Evolutionary conservation across 2,329 filamentous ascomycete species (phyloP).

Genomic region (Scleromitrula shiraiana): DNA sequence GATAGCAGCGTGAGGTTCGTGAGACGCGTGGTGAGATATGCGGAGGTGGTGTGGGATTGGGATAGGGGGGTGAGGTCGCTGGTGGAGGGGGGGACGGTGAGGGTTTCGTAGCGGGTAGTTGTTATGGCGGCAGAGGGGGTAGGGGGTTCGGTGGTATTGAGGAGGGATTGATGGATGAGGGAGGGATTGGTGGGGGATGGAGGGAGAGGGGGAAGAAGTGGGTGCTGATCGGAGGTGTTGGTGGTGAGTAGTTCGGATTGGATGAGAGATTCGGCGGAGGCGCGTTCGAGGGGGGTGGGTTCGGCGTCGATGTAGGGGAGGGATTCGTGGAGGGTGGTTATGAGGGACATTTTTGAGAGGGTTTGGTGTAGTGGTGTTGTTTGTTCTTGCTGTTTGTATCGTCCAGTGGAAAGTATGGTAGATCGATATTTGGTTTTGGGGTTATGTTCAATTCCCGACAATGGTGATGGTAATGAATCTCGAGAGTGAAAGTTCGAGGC

Average conservation of each 20-base stretch:
- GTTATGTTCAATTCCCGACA: no score
- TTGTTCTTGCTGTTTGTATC: no score
- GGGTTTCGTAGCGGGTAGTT: slow-evolving; percentile 42
- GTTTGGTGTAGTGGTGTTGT: neutral
- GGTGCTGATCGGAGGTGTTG: no score
- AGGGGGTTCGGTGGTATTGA: slow-evolving; percentile 63
- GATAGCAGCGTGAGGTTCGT: slow-evolving; percentile 24
- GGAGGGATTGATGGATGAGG: no score
- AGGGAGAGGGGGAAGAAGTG: neutral
- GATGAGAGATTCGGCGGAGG: slow-evolving; percentile 59
- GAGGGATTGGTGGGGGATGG: no score
- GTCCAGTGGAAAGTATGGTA: no score
- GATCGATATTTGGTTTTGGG: no score
- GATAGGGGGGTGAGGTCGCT: slow-evolving; percentile 30
- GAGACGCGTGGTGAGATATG: slow-evolving; percentile 42
- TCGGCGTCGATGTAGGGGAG: slow-evolving; percentile 62
- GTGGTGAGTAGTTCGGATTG: slow-evolving; percentile 63
- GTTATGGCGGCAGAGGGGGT: slow-evolving; percentile 82
- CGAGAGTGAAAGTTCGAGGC: no score
- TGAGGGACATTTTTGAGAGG: slow-evolving; percentile 20
- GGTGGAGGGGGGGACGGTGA: slow-evolving; percentile 33
- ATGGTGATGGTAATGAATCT: no score
- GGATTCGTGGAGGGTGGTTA: slow-evolving; percentile 26
- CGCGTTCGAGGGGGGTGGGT: slow-evolving; percentile 54
- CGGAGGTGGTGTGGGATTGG: slow-evolving; percentile 48